Evolutionary conservation across 163 green algal genomes (phyloP), one percentile per base, ranked within the genome.

Genomic region (Chloroidium sp.): DNA sequence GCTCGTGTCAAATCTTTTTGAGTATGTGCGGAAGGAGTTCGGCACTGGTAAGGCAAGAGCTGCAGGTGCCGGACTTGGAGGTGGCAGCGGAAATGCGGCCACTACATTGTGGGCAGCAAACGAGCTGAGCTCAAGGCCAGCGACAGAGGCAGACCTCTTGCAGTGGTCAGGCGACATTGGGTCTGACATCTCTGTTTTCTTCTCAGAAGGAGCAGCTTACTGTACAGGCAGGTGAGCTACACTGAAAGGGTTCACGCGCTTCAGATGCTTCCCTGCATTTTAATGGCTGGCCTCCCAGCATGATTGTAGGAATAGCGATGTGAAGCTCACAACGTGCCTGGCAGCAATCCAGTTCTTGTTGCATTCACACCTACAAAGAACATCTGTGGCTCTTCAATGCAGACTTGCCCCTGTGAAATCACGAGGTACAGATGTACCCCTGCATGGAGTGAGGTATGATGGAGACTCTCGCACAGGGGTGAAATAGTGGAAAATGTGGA

Each of bases 101-200:
- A 98, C 96, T 60, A 91, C 95, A 12, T 87, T 99, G 62, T 99
- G 89, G 89, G 96, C 96, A 0, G 96, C 94, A 59, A 99, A 99
- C 85, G 85, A 96, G 85, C 86, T 98, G 67, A 85, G 83, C 36
- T 95, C 94, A 13, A 75, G 87, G 4, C 90, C 89, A 1, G 93
- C 93, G 58, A 91, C 69, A 58, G 89, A 94, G 58, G 84, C 77
- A 36, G 76, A 98, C 69, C 90, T 99, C 80, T 87, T 96, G 74
- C 84, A 91, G 68, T 99, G 96, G 96, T 86, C 86, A 0, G 96
- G 89, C 0, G 96, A 98, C 60, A 98, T 99, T 74, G 96, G 96
- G 2, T 97, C 92, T 8, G 96, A 99, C 88, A 96, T 97, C 78
- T 92, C 89, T 6, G 92, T 99, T 6, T 99, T 99, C 86, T 99